Base-by-base conservation (phyloP, 805 yeast genomes). In the Cyberlindnera xylosilytica region DNA sequence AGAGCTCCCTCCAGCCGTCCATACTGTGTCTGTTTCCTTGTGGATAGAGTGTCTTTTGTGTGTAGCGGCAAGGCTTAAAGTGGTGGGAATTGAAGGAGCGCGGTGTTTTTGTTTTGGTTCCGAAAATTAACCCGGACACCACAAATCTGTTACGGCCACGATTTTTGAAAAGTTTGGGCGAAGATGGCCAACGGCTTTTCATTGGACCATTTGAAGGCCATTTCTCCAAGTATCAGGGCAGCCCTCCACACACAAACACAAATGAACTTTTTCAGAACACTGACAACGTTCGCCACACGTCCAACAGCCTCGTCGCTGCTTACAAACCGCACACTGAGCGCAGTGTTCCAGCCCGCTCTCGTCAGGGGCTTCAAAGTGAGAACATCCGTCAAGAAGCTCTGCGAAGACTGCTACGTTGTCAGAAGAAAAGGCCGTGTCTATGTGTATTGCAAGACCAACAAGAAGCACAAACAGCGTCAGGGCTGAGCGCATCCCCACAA, bases 401-500 rank as follows among this genome's bases (percentile, higher is more conserved):
- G 99, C 64, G 74, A 83, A 29, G 93, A 87, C 62, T 93, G 99
- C 64, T 85, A 83, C 54, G 73, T 50, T 66, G 97, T 93, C 10
- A 84, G 95, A 66, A 83, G 98, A 66, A 93, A 90, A 68, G 99
- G 99, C 32, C 76, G 93, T 57, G 91, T 90, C 11, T 88, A 87
- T 52, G 96, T 93, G 30, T 83, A 87, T 61, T 91, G 99, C 73
- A 93, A 90, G 64, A 73, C 93, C 36, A 87, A 90, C 62, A 88
- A 89, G 49, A 88, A 87, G 62, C 98, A 90, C 66, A 90, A 90
- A 67, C 97, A 90, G 66, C 87, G 96, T 65, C 96, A 87, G 65
- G 87, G 87, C 54, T 82, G 62, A 60, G 17, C 6, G 4, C 39
- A 9, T 12, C 17, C 32, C 12, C 6, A 7, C 16, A 5, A 38